Conservation (phyloP, 2,329 filamentous ascomycete genomes). For the Microdochium bolleyi region DNA sequence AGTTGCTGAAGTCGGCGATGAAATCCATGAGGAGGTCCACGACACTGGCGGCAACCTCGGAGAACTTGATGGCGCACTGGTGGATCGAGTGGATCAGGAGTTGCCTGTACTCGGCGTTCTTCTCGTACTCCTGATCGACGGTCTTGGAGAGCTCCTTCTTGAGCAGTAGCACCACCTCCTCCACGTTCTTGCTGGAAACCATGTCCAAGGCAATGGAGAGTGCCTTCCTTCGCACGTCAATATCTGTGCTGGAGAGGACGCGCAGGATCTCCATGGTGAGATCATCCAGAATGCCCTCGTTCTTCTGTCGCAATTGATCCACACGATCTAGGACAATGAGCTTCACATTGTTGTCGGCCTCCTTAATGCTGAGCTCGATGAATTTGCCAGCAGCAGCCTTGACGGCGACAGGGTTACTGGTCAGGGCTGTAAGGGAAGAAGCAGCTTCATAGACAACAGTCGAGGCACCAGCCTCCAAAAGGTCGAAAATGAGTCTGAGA, state of each 20-base stretch:
- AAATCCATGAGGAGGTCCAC: conserved; percentile 98
- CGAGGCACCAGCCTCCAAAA: conserved; percentile 84
- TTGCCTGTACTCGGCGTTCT: conserved; percentile 92
- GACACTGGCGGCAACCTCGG: conserved; percentile 92
- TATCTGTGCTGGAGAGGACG: conserved; percentile 88
- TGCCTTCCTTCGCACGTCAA: conserved; percentile 90
- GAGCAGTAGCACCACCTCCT: conserved; percentile 89
- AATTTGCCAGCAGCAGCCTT: conserved; percentile 95
- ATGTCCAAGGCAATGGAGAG: conserved; percentile 88
- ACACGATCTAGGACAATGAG: conserved; percentile 95
- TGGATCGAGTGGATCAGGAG: conserved; percentile 96
- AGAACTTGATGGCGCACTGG: conserved; percentile 98
- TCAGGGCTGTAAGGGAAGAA: conserved; percentile 86
- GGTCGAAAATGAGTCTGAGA: conserved; percentile 88
- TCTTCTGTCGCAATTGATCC: conserved; percentile 76
- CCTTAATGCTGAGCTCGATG: conserved; percentile 94
- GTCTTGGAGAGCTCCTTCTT: conserved; percentile 99
- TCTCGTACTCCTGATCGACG: conserved; percentile 97
- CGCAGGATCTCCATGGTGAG: conserved; percentile 95
- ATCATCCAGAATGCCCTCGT: conserved; percentile 87
- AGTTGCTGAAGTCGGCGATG: conserved; percentile 96
- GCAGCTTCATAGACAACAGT: conserved; percentile 98
- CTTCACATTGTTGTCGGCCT: conserved; percentile 98
- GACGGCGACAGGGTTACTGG: conserved; percentile 92
- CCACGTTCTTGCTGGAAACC: conserved; percentile 98